Evolutionary conservation across 139 green algal species (phyloP), one percentile per base, ranked within the genome.

Genomic region (Chlamydomonas asymmetrica): DNA sequence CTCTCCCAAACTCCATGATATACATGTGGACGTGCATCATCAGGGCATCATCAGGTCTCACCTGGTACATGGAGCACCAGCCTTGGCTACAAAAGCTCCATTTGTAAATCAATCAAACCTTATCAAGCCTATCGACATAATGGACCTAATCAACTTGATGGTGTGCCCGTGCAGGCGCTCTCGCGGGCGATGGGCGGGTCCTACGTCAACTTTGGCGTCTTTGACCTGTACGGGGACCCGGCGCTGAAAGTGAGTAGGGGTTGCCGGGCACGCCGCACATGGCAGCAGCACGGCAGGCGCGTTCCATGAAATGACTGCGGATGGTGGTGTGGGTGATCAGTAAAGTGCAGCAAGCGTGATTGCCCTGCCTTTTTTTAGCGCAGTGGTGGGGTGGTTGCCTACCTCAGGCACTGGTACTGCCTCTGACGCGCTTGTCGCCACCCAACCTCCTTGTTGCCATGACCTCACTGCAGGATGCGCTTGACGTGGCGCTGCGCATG

Each of bases 121-220:
- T 6, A 35, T 61, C n/a, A n/a, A n/a, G n/a, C n/a, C n/a, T n/a
- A n/a, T n/a, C n/a, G n/a, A n/a, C n/a, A n/a, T n/a, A n/a, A n/a
- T n/a, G n/a, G n/a, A n/a, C n/a, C n/a, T n/a, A n/a, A n/a, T n/a
- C n/a, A n/a, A n/a, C n/a, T n/a, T n/a, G n/a, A n/a, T n/a, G n/a
- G n/a, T n/a, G n/a, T n/a, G 32, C 34, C 8, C n/a, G n/a, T n/a
- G n/a, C n/a, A 75, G 71, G 75, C 75, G 71, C 86, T 97, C 45
- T 83, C 87, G 18, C 85, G 92, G 31, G 93, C 93, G 0, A 91
- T 99, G 77, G 90, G 77, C 63, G 96, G 96, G 78, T 95, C 94
- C 71, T 99, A 99, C 84, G 95, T 98, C 71, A 99, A 98, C 82
- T 99, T 99, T 89, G 96, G 95, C 0, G 95, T 99, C 18, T 99